Evolutionary conservation across 352 stramenopile species (phyloP), one percentile per base, ranked within the genome.

Genomic region (Globisporangium cylindrosporum): DNA sequence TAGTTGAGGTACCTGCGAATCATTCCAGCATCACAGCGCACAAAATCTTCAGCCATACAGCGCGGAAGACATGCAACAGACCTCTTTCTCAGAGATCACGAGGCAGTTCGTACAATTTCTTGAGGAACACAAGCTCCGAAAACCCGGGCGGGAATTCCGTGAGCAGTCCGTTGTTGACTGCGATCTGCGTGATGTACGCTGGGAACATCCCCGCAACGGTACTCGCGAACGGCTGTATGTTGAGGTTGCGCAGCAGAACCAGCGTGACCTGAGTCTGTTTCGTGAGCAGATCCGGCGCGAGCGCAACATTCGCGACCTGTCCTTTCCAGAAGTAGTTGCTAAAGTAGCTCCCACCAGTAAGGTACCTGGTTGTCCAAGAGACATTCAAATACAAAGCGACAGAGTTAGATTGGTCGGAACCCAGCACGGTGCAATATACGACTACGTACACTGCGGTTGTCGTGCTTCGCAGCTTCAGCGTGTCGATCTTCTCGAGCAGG

Each of bases 271-370:
- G 36, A 8, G 58, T 38, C 38, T 64, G 36, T 3, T 12, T 38
- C 24, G 58, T 22, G 3, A 64, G 38, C 34, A 64, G 24, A 14
- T 64, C 25, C 10, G 58, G 22, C 22, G 58, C 58, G 38, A 64
- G 36, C 22, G 34, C 36, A 24, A 64, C 58, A 20, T 64, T 64
- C 10, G 58, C 58, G n/a, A 64, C 58, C 7, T 54, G 58, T 1
- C 58, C 36, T 49, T 62, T 62, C 20, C 18, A 46, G 20, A 38
- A 22, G 5, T 15, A 59, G 14, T 22, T 18, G 25, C 15, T 34
- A 32, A 38, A 36, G 53, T 27, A 38, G 53, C 25, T 38, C 4
- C 53, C 53, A 15, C 53, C 53, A 2, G 32, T 4, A 4, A 59
- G 25, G 53, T 36, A 34, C 1, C 51, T 57, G 24, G 3, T 4